phyloP scores from a whole-genome alignment of 768 basidiomycete genomes.

The Calocybe indica region DNA sequence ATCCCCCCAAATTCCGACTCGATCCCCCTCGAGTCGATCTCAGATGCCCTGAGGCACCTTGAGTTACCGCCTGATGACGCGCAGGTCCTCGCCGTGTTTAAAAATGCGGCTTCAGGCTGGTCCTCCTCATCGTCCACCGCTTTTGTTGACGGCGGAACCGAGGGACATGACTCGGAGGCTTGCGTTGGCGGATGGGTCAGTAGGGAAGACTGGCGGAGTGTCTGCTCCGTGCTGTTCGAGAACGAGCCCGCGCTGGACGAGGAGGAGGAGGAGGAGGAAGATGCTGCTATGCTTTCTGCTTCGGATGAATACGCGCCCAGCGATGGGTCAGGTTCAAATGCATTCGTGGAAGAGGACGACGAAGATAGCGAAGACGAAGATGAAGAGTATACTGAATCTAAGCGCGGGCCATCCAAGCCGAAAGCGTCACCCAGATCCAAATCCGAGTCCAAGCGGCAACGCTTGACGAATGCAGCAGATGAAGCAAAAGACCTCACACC shows the following conservation, averaged over 20 bases:
- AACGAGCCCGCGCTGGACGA: conserved; percentile 12
- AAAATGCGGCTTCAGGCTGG: conserved; percentile 76
- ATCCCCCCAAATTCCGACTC: conserved; percentile 25
- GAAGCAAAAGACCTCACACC: conserved; percentile 4
- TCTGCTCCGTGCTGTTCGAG: conserved; percentile 72
- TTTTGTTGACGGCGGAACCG: neutral
- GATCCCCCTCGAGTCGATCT: conserved; percentile 44
- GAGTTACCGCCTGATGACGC: conserved; percentile 68
- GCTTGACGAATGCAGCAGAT: neutral
- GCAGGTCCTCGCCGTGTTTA: conserved; percentile 67
- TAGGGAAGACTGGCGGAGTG: conserved; percentile 71
- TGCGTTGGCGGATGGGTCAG: conserved; percentile 36
- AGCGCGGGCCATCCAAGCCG: conserved; percentile 6
- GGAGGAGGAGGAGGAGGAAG: conserved; percentile 20
- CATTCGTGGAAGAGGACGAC: conserved; percentile 6
- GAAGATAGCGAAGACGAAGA: conserved; percentile 16
- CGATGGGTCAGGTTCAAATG: neutral
- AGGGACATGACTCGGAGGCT: conserved; percentile 7
- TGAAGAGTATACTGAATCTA: conserved; percentile 27
- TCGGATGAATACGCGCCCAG: conserved; percentile 10
- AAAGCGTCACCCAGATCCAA: conserved; percentile 3
- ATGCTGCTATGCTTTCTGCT: conserved; percentile 18
- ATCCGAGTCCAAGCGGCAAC: neutral
- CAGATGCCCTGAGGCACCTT: conserved; percentile 55
- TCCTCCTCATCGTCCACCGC: conserved; percentile 17